Base-by-base conservation (phyloP, 495 filamentous ascomycete species). In the Trichoderma reesei region DNA sequence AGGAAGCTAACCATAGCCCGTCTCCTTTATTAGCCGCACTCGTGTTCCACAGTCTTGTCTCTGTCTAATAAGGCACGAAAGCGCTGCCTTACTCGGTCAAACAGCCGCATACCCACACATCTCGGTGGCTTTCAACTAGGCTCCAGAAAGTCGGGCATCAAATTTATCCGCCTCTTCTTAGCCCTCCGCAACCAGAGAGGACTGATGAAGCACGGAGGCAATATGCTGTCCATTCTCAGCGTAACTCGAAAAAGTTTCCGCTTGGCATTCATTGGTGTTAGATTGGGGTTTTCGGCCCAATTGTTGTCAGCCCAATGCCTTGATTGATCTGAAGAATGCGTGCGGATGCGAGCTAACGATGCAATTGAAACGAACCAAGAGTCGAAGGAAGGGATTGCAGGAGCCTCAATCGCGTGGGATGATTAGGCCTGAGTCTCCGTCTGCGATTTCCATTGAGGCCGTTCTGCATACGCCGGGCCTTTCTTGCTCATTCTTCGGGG, bases 91-190 rank as follows among this genome's bases (percentile, higher is more conserved):
- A 10, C 16, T 33, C n/a, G 34, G 20, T 33, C 20, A 1, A n/a
- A 33, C 9, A 9, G 10, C 10, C 7, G 51, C 51, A 34, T 34
- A 20, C 34, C 51, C 31, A n/a, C 10, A 3, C 26, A 56, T 31
- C 51, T 56, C 31, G 18, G 18, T 5, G 51, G 18, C 16, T 34
- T 13, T 8, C 51, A 48, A 33, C 51, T 56, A 33, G 51, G 20
- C 31, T 56, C 51, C 34, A 34, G 51, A 56, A 56, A 31, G 20
- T 56, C 51, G 20, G 51, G 51, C 51, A 56, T 34, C 31, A 56
- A 56, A 33, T 56, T 56, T 56, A 56, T 56, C 51, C 51, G 51
- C 34, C n/a, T n/a, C n/a, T 56, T 56, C 26, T 34, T 56, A 7
- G n/a, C n/a, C 8, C 16, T 6, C 44, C 16, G 44, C 8, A 18